A percentile compares a stretch with the other conserved stretches of the same genome.
These are phyloP conservation scores for Geotrichum fermentans DNA, from an alignment of 1,139 yeast species.

Conservation along the genomic window DNA sequence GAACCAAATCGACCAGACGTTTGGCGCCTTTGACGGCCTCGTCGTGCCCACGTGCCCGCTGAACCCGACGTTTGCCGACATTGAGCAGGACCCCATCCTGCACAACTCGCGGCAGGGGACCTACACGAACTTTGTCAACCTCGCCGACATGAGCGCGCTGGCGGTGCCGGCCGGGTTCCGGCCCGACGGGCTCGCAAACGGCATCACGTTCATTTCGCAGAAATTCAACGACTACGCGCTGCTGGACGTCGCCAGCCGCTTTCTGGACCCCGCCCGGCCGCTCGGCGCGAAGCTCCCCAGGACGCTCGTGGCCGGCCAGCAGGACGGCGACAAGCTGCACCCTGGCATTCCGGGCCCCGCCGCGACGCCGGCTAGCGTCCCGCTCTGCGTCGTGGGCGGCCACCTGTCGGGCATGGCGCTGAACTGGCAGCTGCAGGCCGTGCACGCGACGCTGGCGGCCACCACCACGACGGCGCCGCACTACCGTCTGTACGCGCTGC, in stretches of 20 bases:
- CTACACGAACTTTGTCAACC: conserved; percentile 90
- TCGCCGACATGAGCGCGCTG: conserved; percentile 87
- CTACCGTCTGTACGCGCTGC: conserved; percentile 76
- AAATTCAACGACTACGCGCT: conserved; percentile 86
- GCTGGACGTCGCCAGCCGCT: conserved; percentile 72
- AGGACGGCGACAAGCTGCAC: conserved; percentile 43
- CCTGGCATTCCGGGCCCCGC: conserved; percentile 39
- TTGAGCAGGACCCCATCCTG: conserved; percentile 70
- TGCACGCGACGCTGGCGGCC: conserved; percentile 66
- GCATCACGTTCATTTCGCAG: conserved; percentile 75
- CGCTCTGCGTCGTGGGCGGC: conserved; percentile 93
- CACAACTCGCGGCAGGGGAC: conserved; percentile 90
- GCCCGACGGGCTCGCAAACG: conserved; percentile 80
- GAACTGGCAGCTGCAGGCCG: conserved; percentile 89
- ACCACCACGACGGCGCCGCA: conserved; percentile 65
- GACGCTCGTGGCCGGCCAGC: conserved; percentile 27
- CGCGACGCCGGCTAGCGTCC: conserved; percentile 42
- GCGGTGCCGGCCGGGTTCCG: conserved; percentile 88
- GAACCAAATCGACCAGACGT: conserved; percentile 53
- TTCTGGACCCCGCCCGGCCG: conserved; percentile 47
- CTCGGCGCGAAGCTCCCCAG: conserved; percentile 41
- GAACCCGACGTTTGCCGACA: conserved; percentile 72
- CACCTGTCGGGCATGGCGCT: conserved; percentile 83
- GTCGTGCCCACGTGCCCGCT: conserved; percentile 92
- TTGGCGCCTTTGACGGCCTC: conserved; percentile 63